These are phyloP conservation scores for Fraxinus platypoda DNA, from an alignment of 305 asterid genomes.

Conservation along the genomic window DNA sequence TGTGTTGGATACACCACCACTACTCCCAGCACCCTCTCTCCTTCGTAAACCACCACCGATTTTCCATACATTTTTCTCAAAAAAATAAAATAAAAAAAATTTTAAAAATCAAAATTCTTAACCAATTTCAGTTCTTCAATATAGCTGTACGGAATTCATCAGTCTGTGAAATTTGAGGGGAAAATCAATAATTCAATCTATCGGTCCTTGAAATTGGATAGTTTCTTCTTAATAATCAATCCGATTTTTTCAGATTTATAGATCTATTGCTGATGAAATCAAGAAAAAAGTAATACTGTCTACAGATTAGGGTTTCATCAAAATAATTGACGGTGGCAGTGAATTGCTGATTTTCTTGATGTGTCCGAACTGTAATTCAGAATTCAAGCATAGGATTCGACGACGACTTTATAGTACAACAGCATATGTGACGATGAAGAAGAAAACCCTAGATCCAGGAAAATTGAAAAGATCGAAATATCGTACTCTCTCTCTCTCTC, in stretches of 20 bases:
- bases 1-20: constrained; percentile 49
- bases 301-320: constrained; percentile 28
- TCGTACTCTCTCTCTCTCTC: neutral
- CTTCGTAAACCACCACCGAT: constrained; percentile 62
- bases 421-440: neutral
- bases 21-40: constrained; percentile 76
- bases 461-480: constrained; percentile 22
- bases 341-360: neutral
- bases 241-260: constrained; percentile 46
- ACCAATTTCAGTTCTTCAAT: constrained; percentile 30
- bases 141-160: neutral
- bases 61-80: constrained; percentile 39
- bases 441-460: constrained; percentile 45
- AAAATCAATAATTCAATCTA: constrained; percentile 28
- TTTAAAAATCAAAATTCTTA: constrained; percentile 16
- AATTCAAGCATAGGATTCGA: neutral
- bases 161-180: constrained; percentile 22
- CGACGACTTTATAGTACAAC: neutral
- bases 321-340: constrained; percentile 15
- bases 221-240: constrained; percentile 34
- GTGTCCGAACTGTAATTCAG: neutral
- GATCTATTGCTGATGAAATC: constrained; percentile 29
- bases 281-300: neutral
- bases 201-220: constrained; percentile 23
- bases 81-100: neutral